Base-by-base conservation (phyloP, 148 eudicot species). In the Heliamphora exappendiculata region DNA sequence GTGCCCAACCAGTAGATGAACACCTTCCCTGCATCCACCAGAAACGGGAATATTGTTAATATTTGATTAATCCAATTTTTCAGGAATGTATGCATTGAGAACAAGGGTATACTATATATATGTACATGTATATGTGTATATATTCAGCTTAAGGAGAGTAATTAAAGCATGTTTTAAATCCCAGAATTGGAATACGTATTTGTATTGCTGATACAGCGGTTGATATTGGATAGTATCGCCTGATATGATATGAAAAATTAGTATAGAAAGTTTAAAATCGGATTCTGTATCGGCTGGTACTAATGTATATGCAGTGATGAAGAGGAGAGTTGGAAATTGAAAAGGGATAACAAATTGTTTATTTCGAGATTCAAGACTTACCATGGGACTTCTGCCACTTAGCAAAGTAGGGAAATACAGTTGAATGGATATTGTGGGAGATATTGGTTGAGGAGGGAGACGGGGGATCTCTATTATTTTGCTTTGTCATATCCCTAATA, bases 1-100 rank as follows among this genome's bases (percentile, higher is more conserved):
- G 93, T 92, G 19, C 99, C 99, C 73, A 96, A 83, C 99, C 99
- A 96, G 68, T 93, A 96, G 0, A 86, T 84, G 36, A 79, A 90
- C 55, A 96, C 98, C 78, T 96, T 96, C 50, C 99, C 99, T 96
- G 90, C 49, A 85, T 14, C 13, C 11, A 6, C 20, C 7, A 67
- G 42, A 12, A 74, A 50, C n/a, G n/a, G n/a, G 2, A 29, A 64
- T 42, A 0, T 42, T 11, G 8, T 42, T 42, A 42, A 42, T 42
- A 5, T 5, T 42, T 42, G 10, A 5, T 5, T 42, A 42, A 42
- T 1, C 47, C 1, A 42, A n/a, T n/a, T n/a, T n/a, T n/a, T n/a
- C n/a, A n/a, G n/a, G n/a, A 6, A 42, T 0, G 47, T 11, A 50
- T 50, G 4, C 17, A 50, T 19, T 4, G n/a, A 55, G 7, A 55